A percentile compares a stretch with the other conserved stretches of the same genome.
phyloP scores from a whole-genome alignment of 164 flowering plant species.

The Nelumbo lutea region DNA sequence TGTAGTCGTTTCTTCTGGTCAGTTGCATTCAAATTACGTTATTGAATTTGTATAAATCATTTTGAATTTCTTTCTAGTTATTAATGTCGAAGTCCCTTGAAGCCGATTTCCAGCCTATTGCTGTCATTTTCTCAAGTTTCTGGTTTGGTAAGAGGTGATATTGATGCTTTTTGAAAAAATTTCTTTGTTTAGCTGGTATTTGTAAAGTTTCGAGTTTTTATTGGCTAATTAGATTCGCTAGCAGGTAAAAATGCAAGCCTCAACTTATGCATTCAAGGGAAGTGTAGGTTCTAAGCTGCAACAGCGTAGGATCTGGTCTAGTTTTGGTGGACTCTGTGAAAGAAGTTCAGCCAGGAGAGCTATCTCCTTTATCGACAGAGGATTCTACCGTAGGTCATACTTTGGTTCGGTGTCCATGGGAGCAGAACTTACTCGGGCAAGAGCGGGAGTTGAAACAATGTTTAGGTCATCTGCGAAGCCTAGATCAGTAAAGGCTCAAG shows the following conservation, averaged over 20 bases:
- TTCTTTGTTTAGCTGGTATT: not conserved
- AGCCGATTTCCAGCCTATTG: no score
- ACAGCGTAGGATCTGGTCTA: slow-evolving; percentile 21
- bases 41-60: no score
- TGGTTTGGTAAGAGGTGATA: no score
- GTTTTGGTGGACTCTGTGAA: slow-evolving; percentile 16
- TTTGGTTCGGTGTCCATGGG: slow-evolving; percentile 38
- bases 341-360: slow-evolving; percentile 17
- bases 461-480: slow-evolving; percentile 42
- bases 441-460: slow-evolving; percentile 24
- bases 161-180: not conserved
- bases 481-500: slow-evolving; percentile 57
- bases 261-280: slow-evolving; percentile 33
- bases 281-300: slow-evolving; percentile 29
- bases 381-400: slow-evolving; percentile 20
- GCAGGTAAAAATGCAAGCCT: slow-evolving; percentile 52
- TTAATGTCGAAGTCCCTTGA: no score
- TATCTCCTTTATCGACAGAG: slow-evolving; percentile 19
- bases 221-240: not conserved
- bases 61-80: no score
- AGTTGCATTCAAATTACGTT: no score
- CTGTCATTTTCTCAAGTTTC: no score
- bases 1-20: no score
- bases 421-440: slow-evolving; percentile 30
- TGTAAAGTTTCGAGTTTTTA: not conserved